A percentile compares a stretch with the other conserved stretches of the same genome.
These are phyloP conservation scores for Trichophaea hybrida DNA, from an alignment of 2,329 filamentous ascomycete species.

Conservation along the genomic window DNA sequence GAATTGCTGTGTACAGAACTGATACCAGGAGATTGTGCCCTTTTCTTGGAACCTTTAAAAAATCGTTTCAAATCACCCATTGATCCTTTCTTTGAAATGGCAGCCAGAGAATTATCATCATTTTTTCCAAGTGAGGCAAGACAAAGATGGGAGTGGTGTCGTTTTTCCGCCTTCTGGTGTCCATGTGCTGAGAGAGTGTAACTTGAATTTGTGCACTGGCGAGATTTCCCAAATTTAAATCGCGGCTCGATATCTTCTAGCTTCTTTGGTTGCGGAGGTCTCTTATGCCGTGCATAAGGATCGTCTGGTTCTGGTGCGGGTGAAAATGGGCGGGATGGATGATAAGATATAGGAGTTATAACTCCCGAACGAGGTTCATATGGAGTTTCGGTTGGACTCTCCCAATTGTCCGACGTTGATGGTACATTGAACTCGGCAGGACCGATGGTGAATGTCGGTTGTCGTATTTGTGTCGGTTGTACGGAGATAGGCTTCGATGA, in stretches of 20 bases:
- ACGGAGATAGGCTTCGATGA: conserved; percentile 28
- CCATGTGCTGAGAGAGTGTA: conserved; percentile 11
- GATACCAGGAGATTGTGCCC: conserved; percentile 47
- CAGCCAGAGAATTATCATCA: conserved; percentile 35
- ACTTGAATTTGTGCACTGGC: conserved; percentile 33
- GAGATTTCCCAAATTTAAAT: conserved; percentile 65
- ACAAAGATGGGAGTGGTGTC: conserved; percentile 39
- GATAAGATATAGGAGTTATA: conserved; percentile 41
- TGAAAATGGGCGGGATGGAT: conserved; percentile 60
- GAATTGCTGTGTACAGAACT: conserved; percentile 37
- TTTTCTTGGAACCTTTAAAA: conserved; percentile 60
- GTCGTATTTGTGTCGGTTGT: conserved; percentile 23
- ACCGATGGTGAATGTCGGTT: conserved; percentile 40
- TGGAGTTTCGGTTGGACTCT: conserved; percentile 48
- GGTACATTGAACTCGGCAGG: conserved; percentile 38
- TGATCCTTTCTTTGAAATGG: conserved; percentile 51
- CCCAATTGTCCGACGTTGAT: conserved; percentile 38
- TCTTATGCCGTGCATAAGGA: conserved; percentile 70
- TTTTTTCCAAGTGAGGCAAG: conserved; percentile 31
- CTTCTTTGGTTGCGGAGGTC: conserved; percentile 53
- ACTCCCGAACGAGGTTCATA: conserved; percentile 35
- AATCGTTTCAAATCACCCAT: conserved; percentile 97
- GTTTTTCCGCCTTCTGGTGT: conserved; percentile 34
- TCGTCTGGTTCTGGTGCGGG: conserved; percentile 69
- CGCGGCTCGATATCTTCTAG: conserved; percentile 55